Percentiles rank a stretch among this genome's conserved stretches.
Conservation (phyloP, 2,329 filamentous ascomycete species). For the Aureobasidium lini region DNA sequence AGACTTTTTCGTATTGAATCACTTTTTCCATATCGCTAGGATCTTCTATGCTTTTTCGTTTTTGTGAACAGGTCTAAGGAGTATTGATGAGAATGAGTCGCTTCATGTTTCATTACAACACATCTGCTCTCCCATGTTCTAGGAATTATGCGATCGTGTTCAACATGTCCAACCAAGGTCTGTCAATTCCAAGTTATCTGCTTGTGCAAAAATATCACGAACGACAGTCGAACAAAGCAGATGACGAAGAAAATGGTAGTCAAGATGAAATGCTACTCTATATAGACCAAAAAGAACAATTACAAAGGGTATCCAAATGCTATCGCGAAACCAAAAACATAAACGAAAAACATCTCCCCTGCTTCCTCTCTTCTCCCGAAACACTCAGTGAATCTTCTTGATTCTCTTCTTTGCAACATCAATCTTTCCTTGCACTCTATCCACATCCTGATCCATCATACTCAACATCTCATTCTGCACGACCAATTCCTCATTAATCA, state of each 20-base stretch:
- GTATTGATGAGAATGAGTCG: too few species aligned
- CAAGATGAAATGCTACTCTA: background rate
- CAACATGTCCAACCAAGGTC: too few species aligned
- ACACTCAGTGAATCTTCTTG: constrained; percentile 47
- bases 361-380: background rate
- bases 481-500: constrained; percentile 67
- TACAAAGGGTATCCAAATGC: background rate
- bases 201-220: too few species aligned
- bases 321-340: background rate
- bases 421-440: constrained; percentile 60
- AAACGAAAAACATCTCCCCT: background rate
- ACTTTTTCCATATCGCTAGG: too few species aligned
- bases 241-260: background rate
- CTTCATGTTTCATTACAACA: too few species aligned
- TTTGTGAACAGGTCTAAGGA: too few species aligned
- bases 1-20: too few species aligned
- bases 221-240: too few species aligned
- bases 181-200: too few species aligned
- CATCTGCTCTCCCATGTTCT: too few species aligned
- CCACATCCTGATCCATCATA: constrained; percentile 57
- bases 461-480: constrained; percentile 65
- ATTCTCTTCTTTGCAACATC: constrained; percentile 66
- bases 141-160: too few species aligned
- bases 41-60: too few species aligned
- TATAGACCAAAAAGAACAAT: background rate